Conservation (phyloP, 768 basidiomycete genomes). For the Albatrellus ellisii region DNA sequence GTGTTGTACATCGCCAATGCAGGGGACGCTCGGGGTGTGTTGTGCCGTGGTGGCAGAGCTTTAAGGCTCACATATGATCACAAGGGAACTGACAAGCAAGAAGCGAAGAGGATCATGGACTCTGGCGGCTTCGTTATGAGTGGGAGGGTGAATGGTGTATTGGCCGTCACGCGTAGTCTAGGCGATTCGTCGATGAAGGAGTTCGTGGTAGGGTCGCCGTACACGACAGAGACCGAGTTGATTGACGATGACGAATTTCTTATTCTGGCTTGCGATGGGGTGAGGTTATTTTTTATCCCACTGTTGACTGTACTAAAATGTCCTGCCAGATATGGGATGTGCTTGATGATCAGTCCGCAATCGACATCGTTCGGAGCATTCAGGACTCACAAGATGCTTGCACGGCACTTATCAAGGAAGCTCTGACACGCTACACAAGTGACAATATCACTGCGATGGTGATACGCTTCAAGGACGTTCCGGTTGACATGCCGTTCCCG, state of each 20-base stretch:
- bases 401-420: slow-evolving; percentile 63
- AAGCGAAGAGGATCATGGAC: slow-evolving; percentile 94
- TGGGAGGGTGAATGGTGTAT: slow-evolving; percentile 93
- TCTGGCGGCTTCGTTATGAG: slow-evolving; percentile 99
- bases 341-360: slow-evolving; percentile 77
- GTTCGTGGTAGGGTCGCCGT: slow-evolving; percentile 95
- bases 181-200: slow-evolving; percentile 99
- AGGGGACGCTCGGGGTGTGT: slow-evolving; percentile 89
- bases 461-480: slow-evolving; percentile 55
- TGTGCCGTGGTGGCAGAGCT: slow-evolving; percentile 83
- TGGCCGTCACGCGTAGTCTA: slow-evolving; percentile 90
- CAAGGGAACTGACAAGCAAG: slow-evolving; percentile 94
- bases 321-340: slow-evolving; percentile 86
- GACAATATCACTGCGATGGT: slow-evolving; percentile 94
- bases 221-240: slow-evolving; percentile 94
- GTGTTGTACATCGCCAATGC: slow-evolving; percentile 95
- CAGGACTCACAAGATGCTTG: slow-evolving; percentile 77
- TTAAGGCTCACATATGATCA: slow-evolving; percentile 96
- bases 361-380: slow-evolving; percentile 66
- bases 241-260: slow-evolving; percentile 88
- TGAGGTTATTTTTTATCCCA: slow-evolving; percentile 29
- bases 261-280: slow-evolving; percentile 95
- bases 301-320: background rate
- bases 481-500: slow-evolving; percentile 14
- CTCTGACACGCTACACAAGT: slow-evolving; percentile 77